Evolutionary conservation across 2,329 filamentous ascomycete genomes (phyloP), one percentile per base, ranked within the genome.

Genomic region (Stemphylium lycopersici): DNA sequence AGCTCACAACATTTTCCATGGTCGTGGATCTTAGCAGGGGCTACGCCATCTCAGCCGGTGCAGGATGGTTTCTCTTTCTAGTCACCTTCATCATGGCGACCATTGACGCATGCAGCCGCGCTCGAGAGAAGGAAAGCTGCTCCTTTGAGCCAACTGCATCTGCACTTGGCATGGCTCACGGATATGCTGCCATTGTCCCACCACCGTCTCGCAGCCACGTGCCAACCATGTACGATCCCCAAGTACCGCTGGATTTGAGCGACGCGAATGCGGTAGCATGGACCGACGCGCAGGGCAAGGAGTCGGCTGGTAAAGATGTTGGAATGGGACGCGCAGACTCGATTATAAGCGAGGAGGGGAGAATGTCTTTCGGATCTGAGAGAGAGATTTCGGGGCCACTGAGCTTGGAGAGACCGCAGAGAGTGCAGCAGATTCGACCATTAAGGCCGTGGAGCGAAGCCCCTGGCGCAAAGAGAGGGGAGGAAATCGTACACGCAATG

Each of bases 81-180:
- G 41, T 56, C 10, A 60, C 64, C 4, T 63, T 60, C 16, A 56
- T 68, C 8, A 46, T 55, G 4, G 55, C 62, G 16, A 40, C 56
- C 7, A 52, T 70, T 4, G 51, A 58, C 12, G 53, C 57, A 13
- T 66, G 63, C 32, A 49, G 58, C 6, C 56, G 57, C 20, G 44
- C 43, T 8, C 51, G 56, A 18, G 56, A 53, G 10, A 61, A 56
- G 29, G 63, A 68, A 37, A 61, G 56, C 40, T 71, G 66, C 49
- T 66, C 62, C 3, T 72, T 72, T 40, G 68, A 71, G 51, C 69
- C 69, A 29, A 70, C 65, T 10, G 67, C 63, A n/a, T 70, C 67
- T 5, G 58, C 60, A 16, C 54, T 72, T 8, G 68, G 68, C 6
- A 71, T 71, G 65, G 47, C 58, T 1, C 61, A 68, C 32, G 63